Base-by-base conservation (phyloP, 495 filamentous ascomycete species). In the Symbiotaphrina buchneri region DNA sequence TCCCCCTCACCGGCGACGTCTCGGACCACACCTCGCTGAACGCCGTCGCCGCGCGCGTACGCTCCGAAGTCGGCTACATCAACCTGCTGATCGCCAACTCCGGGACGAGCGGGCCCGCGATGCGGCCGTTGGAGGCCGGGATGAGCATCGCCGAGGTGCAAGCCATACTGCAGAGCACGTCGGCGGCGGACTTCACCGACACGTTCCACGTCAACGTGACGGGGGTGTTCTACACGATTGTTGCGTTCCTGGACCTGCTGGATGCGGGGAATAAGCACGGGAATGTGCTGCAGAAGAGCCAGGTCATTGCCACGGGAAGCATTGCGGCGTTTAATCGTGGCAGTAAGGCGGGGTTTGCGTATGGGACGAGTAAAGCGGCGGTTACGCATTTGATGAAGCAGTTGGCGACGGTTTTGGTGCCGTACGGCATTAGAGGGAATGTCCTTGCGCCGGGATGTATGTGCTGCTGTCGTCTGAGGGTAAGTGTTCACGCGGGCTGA, bases 221-320 rank as follows among this genome's bases (percentile, higher is more conserved):
- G 0, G 46, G 45, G 6, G 42, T 46, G 4, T 51, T 44, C 28
- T 59, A 51, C 40, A 49, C 52, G 17, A 43, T 48, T 17, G 35
- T 51, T 5, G 56, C 58, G 1, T 61, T 61, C 33, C 38, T 60
- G 4, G 40, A 47, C 21, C 46, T 61, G 1, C 51, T 61, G 13
- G 52, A 57, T 32, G 46, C 41, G 10, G 56, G 55, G 3, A 61
- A 51, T 30, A 39, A 40, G 33, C 41, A 44, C 18, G 36, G 39
- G 28, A 25, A 25, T 13, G 13, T 25, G 22, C 22, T 25, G 7
- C 7, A 7, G 7, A 25, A 25, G 13, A 25, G 22, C 22, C 22
- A 25, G 22, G 22, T 25, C 22, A 25, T 25, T 25, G 22, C 22
- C 22, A 25, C 22, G 22, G 13, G 22, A 7, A 25, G 22, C 22